phyloP scores from a whole-genome alignment of 2,329 filamentous ascomycete genomes.

The Cladosporium sp. region DNA sequence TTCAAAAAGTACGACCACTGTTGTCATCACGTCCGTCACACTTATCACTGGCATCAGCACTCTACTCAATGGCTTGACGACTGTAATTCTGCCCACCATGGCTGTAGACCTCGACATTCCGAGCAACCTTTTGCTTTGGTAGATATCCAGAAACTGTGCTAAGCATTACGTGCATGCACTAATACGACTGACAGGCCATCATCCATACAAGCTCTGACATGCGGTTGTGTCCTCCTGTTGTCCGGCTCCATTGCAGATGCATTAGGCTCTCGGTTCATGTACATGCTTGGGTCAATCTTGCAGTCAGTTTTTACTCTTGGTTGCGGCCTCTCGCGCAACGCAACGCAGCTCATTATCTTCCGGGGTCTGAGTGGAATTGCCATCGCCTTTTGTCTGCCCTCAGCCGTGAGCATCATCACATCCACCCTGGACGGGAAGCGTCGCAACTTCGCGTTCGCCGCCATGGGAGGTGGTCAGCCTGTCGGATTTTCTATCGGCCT shows the following conservation, averaged over 20 bases:
- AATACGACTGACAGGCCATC: conserved; percentile 20
- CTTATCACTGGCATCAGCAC: conserved; percentile 21
- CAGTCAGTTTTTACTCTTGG: conserved; percentile 40
- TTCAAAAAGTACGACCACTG: conserved; percentile 18
- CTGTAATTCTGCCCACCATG: conserved; percentile 39
- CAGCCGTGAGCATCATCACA: conserved; percentile 45
- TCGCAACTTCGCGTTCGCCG: conserved; percentile 48
- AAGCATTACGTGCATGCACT: neutral
- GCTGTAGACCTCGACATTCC: conserved; percentile 31
- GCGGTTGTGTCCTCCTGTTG: conserved; percentile 45
- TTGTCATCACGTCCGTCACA: conserved; percentile 22
- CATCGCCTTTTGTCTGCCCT: conserved; percentile 35
- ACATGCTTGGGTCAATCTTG: conserved; percentile 42
- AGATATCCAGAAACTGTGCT: neutral
- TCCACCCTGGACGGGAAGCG: conserved; percentile 41
- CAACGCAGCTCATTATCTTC: conserved; percentile 25
- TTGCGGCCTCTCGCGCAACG: conserved; percentile 37
- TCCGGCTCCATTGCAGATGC: conserved; percentile 48
- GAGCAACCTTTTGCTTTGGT: conserved; percentile 23
- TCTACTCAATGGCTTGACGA: conserved; percentile 34
- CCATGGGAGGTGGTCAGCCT: conserved; percentile 45
- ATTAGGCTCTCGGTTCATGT: conserved; percentile 42
- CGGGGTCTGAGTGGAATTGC: conserved; percentile 21
- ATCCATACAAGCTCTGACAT: conserved; percentile 33
- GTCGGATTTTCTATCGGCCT: conserved; percentile 49